Conservation (phyloP, 176 grass and related monocot genomes). For the Alopecurus myosuroides region DNA sequence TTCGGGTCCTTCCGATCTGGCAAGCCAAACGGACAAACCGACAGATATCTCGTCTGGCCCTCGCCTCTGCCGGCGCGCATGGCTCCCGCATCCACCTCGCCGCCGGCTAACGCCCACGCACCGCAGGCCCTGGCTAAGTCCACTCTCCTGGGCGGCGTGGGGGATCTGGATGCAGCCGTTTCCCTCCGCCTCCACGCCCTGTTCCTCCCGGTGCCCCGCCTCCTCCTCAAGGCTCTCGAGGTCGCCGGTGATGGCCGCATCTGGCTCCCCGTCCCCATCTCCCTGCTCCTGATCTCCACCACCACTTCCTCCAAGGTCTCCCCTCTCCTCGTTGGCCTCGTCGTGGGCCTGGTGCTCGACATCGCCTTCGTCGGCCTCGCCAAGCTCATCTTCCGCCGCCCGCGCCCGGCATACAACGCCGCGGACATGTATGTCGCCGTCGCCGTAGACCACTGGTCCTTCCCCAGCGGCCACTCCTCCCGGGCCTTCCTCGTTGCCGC, state of each 20-base stretch:
- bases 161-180: conserved; percentile 39
- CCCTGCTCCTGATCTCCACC: conserved; percentile 54
- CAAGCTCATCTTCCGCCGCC: conserved; percentile 80
- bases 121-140: conserved; percentile 6
- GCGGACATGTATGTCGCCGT: conserved; percentile 72
- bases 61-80: conserved; percentile 23
- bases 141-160: conserved; percentile 25
- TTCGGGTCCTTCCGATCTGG: background rate
- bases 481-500: conserved; percentile 71
- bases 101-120: background rate
- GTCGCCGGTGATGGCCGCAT: conserved; percentile 81
- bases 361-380: conserved; percentile 61
- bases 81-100: background rate
- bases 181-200: conserved; percentile 63
- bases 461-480: conserved; percentile 88
- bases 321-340: conserved; percentile 45
- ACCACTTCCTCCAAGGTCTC: conserved; percentile 32
- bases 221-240: conserved; percentile 87
- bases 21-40: background rate
- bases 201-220: conserved; percentile 66
- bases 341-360: conserved; percentile 61
- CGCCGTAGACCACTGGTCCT: conserved; percentile 78
- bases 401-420: conserved; percentile 79
- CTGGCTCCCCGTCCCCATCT: conserved; percentile 76
- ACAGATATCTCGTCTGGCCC: background rate